phyloP scores from a whole-genome alignment of 306 rosid genomes.

The Trichosanthes truncata region DNA sequence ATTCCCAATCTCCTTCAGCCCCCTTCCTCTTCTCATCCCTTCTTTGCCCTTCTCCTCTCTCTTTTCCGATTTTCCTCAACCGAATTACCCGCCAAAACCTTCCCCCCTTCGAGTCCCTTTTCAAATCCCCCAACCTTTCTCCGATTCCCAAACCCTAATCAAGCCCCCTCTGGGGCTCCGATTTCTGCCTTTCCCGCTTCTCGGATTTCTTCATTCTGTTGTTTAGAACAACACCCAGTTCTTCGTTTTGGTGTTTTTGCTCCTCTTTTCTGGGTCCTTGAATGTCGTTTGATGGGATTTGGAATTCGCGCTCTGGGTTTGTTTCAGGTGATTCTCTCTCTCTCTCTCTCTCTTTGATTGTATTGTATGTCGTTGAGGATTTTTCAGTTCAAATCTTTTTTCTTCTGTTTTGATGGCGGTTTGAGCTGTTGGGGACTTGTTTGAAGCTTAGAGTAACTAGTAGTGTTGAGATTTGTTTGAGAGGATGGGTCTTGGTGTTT shows the following conservation, averaged over 20 bases:
- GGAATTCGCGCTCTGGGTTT: neutral
- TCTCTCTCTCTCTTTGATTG: neutral
- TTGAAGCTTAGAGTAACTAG: neutral
- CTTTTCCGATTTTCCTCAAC: conserved; percentile 58
- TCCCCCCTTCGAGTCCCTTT: conserved; percentile 26
- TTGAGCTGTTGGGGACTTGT: neutral
- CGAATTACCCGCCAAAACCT: conserved; percentile 62
- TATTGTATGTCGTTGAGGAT: neutral
- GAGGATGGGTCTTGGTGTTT: neutral
- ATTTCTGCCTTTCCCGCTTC: neutral
- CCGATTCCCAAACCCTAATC: neutral
- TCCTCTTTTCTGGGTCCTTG: neutral
- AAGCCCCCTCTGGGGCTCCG: neutral
- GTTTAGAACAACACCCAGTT: conserved; percentile 13
- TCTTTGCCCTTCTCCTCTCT: conserved; percentile 50
- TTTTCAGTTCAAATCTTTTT: neutral
- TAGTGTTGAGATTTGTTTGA: neutral
- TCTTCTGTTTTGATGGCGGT: neutral
- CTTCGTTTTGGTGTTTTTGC: conserved; percentile 2
- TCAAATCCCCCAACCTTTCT: conserved; percentile 29
- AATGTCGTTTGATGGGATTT: neutral
- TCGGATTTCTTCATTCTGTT: neutral
- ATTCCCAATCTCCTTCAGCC: conserved; percentile 36
- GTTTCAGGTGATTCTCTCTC: neutral
- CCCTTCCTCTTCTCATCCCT: conserved; percentile 32